Evolutionary conservation across 163 green algal species (phyloP).

Genomic region (Scenedesmus sp.): DNA sequence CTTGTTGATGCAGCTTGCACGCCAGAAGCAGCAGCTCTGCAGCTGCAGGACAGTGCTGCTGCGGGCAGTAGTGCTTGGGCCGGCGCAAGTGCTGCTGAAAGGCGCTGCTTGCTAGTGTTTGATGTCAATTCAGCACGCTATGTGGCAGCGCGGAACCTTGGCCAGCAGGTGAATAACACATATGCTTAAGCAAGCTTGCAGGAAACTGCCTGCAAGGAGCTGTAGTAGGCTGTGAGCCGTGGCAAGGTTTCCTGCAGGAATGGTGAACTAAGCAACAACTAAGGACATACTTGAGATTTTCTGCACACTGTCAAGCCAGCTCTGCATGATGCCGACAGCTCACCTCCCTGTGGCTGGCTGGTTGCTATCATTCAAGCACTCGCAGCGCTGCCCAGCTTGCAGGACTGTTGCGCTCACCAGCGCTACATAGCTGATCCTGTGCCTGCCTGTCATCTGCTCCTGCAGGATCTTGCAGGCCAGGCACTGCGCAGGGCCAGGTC

Average conservation of each 20-base stretch:
- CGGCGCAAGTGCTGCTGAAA: neutral
- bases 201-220: neutral
- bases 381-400: neutral
- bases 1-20: neutral
- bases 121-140: slow-evolving; percentile 3
- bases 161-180: slow-evolving; percentile 4
- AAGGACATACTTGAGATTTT: neutral
- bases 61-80: neutral
- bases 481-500: neutral
- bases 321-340: neutral
- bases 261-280: neutral
- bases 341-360: neutral
- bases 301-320: neutral
- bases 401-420: no score
- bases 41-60: slow-evolving; percentile 13
- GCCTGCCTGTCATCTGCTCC: neutral
- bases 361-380: neutral
- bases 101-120: slow-evolving; percentile 24
- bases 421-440: neutral
- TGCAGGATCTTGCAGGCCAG: slow-evolving; percentile 16
- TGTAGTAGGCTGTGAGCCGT: neutral
- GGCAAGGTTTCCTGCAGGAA: neutral
- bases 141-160: neutral
- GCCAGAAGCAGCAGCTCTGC: neutral
- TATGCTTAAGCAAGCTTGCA: neutral